These are phyloP conservation scores for Colletotrichum somersetense DNA, from an alignment of 2,329 filamentous ascomycete species.

Conservation along the genomic window DNA sequence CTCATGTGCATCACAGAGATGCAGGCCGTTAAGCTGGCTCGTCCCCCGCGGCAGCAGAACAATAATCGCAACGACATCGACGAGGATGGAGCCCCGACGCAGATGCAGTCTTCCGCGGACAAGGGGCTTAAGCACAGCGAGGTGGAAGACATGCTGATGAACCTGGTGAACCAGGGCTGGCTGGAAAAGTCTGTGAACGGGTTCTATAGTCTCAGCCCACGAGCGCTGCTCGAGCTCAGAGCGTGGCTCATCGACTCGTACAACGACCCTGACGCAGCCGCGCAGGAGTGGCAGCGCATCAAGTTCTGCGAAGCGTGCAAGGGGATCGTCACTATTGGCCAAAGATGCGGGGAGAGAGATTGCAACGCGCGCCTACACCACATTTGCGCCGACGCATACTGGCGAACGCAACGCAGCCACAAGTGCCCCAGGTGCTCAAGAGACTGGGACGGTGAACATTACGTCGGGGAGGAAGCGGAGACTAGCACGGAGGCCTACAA, in stretches of 20 bases:
- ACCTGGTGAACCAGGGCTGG: slow-evolving; percentile 85
- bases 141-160: slow-evolving; percentile 78
- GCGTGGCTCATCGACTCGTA: slow-evolving; percentile 90
- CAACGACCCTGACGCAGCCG: slow-evolving; percentile 77
- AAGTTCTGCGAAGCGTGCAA: slow-evolving; percentile 91
- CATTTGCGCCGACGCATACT: slow-evolving; percentile 80
- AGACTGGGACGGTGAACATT: slow-evolving; percentile 63
- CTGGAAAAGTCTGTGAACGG: slow-evolving; percentile 78
- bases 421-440: slow-evolving; percentile 73
- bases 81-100: slow-evolving; percentile 51
- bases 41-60: slow-evolving; percentile 58
- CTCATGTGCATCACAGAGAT: slow-evolving; percentile 85
- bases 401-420: slow-evolving; percentile 71
- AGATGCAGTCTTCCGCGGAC: slow-evolving; percentile 53
- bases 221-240: slow-evolving; percentile 86
- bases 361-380: slow-evolving; percentile 82
- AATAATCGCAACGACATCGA: slow-evolving; percentile 48
- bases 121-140: slow-evolving; percentile 80
- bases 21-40: slow-evolving; percentile 79
- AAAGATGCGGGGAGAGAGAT: slow-evolving; percentile 77
- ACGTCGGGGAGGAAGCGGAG: slow-evolving; percentile 69
- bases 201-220: slow-evolving; percentile 81
- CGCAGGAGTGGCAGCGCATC: slow-evolving; percentile 77
- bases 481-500: slow-evolving; percentile 66
- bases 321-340: slow-evolving; percentile 87